These are phyloP conservation scores for Priceomyces haplophilus DNA, from an alignment of 805 yeast species.

Conservation along the genomic window DNA sequence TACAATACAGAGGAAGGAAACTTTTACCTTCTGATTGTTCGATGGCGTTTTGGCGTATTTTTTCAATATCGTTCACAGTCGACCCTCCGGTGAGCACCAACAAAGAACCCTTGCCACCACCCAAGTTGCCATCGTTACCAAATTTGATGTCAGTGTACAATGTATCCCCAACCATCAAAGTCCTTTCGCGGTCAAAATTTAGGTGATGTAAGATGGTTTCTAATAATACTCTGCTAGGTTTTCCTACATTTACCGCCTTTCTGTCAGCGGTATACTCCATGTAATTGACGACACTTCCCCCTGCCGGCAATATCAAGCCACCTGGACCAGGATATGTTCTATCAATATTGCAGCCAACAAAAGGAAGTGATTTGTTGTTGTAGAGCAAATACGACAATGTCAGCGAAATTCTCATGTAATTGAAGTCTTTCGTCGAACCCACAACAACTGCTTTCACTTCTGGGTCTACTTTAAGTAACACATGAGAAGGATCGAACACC, in stretches of 20 bases:
- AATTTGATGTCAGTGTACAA: slow-evolving; percentile 42
- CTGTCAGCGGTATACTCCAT: slow-evolving; percentile 36
- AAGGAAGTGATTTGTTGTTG: slow-evolving; percentile 30
- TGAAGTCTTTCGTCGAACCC: slow-evolving; percentile 36
- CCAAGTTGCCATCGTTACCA: slow-evolving; percentile 39
- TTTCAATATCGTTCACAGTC: slow-evolving; percentile 21
- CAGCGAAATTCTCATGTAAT: slow-evolving; percentile 35
- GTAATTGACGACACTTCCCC: slow-evolving; percentile 37
- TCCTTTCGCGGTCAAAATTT: slow-evolving; percentile 24
- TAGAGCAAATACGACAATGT: slow-evolving; percentile 37
- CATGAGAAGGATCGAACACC: slow-evolving; percentile 23
- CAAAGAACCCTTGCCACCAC: slow-evolving; percentile 28
- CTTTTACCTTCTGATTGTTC: slow-evolving; percentile 12
- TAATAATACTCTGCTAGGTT: slow-evolving; percentile 32
- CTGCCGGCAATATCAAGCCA: slow-evolving; percentile 39
- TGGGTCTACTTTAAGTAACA: slow-evolving; percentile 30
- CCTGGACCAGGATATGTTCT: slow-evolving; percentile 38
- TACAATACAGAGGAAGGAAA: slow-evolving; percentile 26
- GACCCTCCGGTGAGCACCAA: slow-evolving; percentile 40
- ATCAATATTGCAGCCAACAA: slow-evolving; percentile 42
- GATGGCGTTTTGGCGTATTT: slow-evolving; percentile 7
- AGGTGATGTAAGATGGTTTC: slow-evolving; percentile 26
- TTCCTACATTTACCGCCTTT: slow-evolving; percentile 35
- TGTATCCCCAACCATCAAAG: slow-evolving; percentile 43
- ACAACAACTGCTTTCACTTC: slow-evolving; percentile 41